Evolutionary conservation across 1,139 yeast species (phyloP).

Genomic region (Yamadazyma sp.): DNA sequence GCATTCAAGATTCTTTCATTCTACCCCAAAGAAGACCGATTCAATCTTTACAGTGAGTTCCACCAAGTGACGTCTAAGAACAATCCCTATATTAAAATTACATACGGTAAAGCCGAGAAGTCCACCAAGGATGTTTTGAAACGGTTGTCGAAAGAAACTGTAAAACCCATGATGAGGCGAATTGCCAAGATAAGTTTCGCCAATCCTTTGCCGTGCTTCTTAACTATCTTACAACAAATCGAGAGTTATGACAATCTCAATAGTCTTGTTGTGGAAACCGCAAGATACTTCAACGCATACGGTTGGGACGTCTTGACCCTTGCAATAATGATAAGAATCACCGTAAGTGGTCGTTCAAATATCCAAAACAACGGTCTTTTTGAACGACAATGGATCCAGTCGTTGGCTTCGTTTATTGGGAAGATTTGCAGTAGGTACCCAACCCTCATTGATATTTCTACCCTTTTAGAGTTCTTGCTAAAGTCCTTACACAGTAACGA

Average conservation of each 20-base stretch:
- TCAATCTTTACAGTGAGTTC: slow-evolving; percentile 82
- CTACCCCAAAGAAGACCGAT: slow-evolving; percentile 66
- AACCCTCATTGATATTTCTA: slow-evolving; percentile 48
- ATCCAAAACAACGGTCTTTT: slow-evolving; percentile 79
- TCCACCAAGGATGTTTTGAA: slow-evolving; percentile 80
- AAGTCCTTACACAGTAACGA: slow-evolving; percentile 67
- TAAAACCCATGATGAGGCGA: slow-evolving; percentile 71
- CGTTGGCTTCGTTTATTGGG: slow-evolving; percentile 66
- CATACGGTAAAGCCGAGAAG: slow-evolving; percentile 72
- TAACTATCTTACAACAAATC: slow-evolving; percentile 64
- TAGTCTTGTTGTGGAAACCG: slow-evolving; percentile 75
- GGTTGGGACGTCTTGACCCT: slow-evolving; percentile 87
- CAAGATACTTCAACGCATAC: slow-evolving; percentile 71
- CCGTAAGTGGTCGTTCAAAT: slow-evolving; percentile 61
- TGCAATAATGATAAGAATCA: slow-evolving; percentile 70
- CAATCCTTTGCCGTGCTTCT: slow-evolving; percentile 79
- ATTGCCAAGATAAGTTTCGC: slow-evolving; percentile 75
- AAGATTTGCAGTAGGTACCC: slow-evolving; percentile 57
- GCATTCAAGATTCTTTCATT: slow-evolving; percentile 54
- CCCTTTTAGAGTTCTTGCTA: slow-evolving; percentile 59
- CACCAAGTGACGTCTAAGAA: slow-evolving; percentile 56
- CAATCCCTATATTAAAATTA: slow-evolving; percentile 58
- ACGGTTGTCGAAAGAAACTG: slow-evolving; percentile 84
- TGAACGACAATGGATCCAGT: slow-evolving; percentile 84
- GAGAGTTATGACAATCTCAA: slow-evolving; percentile 92